Conservation (phyloP, 495 filamentous ascomycete genomes). For the Pyrenopolyporus hunteri region DNA sequence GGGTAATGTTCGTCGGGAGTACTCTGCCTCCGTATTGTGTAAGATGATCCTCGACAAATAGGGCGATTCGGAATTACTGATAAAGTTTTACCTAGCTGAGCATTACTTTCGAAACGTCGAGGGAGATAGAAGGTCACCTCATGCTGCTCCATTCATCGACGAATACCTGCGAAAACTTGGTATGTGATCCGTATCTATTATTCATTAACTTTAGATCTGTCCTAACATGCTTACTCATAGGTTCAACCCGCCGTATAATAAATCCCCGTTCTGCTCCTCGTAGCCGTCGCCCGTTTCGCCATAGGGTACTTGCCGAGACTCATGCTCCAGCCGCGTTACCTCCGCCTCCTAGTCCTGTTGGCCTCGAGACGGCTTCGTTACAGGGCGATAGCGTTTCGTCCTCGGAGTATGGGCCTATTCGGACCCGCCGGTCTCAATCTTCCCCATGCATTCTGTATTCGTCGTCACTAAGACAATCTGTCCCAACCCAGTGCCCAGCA, state of each 20-base stretch:
- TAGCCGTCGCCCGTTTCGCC: constrained; percentile 9
- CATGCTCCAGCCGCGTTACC: not conserved
- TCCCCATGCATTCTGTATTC: too few relatives aligned
- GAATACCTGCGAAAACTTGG: constrained; percentile 39
- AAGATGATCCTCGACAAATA: constrained; percentile 15
- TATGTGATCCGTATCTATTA: not conserved
- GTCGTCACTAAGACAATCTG: too few relatives aligned
- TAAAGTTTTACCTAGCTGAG: constrained; percentile 43
- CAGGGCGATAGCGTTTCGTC: not conserved
- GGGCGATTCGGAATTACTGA: constrained; percentile 14
- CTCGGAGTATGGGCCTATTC: not conserved
- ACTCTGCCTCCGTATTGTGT: constrained; percentile 49
- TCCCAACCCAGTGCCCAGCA: too few relatives aligned
- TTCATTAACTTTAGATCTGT: not conserved
- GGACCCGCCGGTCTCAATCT: not conserved
- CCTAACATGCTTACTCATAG: constrained; percentile 7
- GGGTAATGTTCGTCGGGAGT: constrained; percentile 40
- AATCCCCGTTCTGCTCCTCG: constrained; percentile 7
- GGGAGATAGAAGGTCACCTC: constrained; percentile 41
- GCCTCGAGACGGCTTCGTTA: not conserved
- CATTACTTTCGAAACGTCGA: constrained; percentile 53
- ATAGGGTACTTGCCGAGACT: not conserved
- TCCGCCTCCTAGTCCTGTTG: not conserved
- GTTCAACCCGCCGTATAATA: not conserved
- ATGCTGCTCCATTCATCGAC: constrained; percentile 33